Conservation (phyloP, 495 filamentous ascomycete species). For the Hypoxylon trugodes region DNA sequence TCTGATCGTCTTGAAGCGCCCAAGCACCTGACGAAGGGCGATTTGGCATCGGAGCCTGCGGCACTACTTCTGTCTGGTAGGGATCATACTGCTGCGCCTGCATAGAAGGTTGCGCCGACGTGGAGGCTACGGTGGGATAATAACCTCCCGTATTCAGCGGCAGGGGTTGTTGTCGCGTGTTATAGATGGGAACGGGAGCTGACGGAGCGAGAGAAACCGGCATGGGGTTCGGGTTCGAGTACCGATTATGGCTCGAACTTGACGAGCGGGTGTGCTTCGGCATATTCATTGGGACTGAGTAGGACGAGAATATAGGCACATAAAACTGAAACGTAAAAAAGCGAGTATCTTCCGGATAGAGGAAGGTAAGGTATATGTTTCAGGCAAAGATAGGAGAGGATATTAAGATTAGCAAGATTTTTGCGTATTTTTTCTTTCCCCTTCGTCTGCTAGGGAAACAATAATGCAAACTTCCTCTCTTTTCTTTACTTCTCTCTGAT, state of each 20-base stretch:
- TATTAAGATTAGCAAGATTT: constrained; percentile 41
- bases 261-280: constrained; percentile 48
- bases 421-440: constrained; percentile 9
- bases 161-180: constrained; percentile 35
- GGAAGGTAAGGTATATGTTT: constrained; percentile 2
- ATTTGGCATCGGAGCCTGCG: constrained; percentile 49
- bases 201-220: constrained; percentile 46
- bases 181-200: constrained; percentile 42
- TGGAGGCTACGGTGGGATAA: constrained; percentile 41
- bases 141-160: constrained; percentile 41
- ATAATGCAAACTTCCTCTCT: constrained; percentile 11
- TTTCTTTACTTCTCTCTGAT: constrained; percentile 5
- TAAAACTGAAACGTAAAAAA: constrained; percentile 13
- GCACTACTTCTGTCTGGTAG: constrained; percentile 44
- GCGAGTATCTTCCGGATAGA: background rate
- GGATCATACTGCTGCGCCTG: constrained; percentile 48
- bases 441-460: constrained; percentile 5
- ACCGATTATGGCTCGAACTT: constrained; percentile 45
- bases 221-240: constrained; percentile 42
- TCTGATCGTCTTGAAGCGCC: constrained; percentile 70
- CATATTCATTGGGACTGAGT: constrained; percentile 41
- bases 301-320: constrained; percentile 4
- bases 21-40: constrained; percentile 66
- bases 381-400: constrained; percentile 1
- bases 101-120: constrained; percentile 40